A percentile compares a stretch with the other conserved stretches of the same genome.
phyloP scores from a whole-genome alignment of 768 basidiomycete species.

The Agrocybe praecox region DNA sequence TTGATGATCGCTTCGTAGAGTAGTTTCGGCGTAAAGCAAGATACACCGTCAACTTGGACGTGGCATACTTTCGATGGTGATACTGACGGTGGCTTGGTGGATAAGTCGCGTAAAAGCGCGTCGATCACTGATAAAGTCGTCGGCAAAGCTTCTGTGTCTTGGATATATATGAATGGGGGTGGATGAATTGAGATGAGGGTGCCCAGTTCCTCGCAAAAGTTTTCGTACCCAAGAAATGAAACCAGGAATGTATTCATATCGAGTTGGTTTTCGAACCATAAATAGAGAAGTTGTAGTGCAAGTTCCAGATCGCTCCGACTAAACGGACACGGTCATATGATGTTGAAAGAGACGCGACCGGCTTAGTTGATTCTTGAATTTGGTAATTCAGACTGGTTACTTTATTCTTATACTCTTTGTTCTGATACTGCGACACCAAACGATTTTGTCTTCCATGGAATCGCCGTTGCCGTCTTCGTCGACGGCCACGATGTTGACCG shows the following conservation, averaged over 20 bases:
- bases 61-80: conserved; percentile 32
- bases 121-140: conserved; percentile 47
- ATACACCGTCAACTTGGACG: conserved; percentile 54
- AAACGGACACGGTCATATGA: too few relatives aligned
- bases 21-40: conserved; percentile 63
- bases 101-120: conserved; percentile 31
- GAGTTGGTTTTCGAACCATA: too few relatives aligned
- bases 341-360: too few relatives aligned
- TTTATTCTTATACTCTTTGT: too few relatives aligned
- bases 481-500: conserved; percentile 48
- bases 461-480: conserved; percentile 14
- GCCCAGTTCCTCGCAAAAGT: conserved; percentile 32
- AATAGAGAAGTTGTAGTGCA: too few relatives aligned
- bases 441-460: background rate
- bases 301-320: too few relatives aligned
- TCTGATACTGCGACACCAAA: background rate
- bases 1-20: conserved; percentile 72
- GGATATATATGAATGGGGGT: conserved; percentile 70
- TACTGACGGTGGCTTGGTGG: conserved; percentile 16
- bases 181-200: conserved; percentile 42
- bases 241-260: background rate
- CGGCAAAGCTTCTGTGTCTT: conserved; percentile 54
- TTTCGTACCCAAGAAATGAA: conserved; percentile 26
- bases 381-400: too few relatives aligned
- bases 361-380: too few relatives aligned